Base-by-base conservation (phyloP, 2,329 filamentous ascomycete species). In the Claviceps sp. region DNA sequence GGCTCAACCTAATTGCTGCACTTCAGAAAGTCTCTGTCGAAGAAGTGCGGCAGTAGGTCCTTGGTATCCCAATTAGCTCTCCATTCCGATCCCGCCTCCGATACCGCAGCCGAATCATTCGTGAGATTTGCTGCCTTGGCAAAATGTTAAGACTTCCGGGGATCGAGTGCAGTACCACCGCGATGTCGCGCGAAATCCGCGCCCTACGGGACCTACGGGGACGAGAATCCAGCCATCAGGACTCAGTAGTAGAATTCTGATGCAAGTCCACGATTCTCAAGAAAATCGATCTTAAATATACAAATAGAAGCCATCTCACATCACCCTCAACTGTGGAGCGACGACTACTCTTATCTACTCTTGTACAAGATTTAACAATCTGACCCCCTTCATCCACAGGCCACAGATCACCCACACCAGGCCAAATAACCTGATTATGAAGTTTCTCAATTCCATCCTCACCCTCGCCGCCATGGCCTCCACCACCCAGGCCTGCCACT, bases 401-500 rank as follows among this genome's bases (percentile, higher is more conserved):
- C 26, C 26, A 44, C 41, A n/a, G 18, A 8, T 20, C 13, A 43
- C 41, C 18, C 20, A 26, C 16, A 44, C 42, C 9, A 24, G 3
- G 13, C 13, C 42, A 24, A 4, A 9, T 3, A 20, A 13, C 43
- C 6, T 11, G 26, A 46, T 9, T 11, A 36, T 34, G 44, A 13
- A 36, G 5, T 11, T 45, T 16, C 43, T 45, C 14, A 24, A 22
- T n/a, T 16, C 43, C 18, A 30, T 30, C 4, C 14, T 45, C 14
- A 16, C 2, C 43, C 14, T 45, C 43, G 13, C 24, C 18, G 24
- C 43, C 43, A 45, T 45, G 43, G 24, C 24, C 13, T 45, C 43
- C 14, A 26, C 43, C 14, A 24, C 14, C 5, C 43, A 30, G 22
- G 24, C 43, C 7, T 45, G 24, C 24, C 34, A 70, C 66, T 47